These are phyloP conservation scores for Tuber microsphaerosporum DNA, from an alignment of 495 filamentous ascomycete species.

Conservation along the genomic window DNA sequence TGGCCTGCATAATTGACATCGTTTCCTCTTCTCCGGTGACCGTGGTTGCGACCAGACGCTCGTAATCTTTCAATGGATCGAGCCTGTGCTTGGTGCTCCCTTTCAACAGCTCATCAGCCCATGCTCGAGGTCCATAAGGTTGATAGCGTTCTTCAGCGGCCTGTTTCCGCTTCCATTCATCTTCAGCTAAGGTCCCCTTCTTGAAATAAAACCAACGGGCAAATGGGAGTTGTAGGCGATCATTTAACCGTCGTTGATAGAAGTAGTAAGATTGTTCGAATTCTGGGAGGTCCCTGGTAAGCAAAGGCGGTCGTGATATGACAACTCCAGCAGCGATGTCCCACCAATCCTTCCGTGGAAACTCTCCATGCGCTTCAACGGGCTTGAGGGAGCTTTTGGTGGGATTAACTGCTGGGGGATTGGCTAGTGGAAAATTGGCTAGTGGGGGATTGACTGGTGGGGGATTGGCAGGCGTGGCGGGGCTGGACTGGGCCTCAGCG, in stretches of 20 bases:
- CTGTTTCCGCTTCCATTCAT: slow-evolving; percentile 84
- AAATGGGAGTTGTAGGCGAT: slow-evolving; percentile 83
- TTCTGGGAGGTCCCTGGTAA: slow-evolving; percentile 72
- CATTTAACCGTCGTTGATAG: slow-evolving; percentile 94
- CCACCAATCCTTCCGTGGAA: slow-evolving; percentile 4
- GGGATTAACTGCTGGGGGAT: background rate
- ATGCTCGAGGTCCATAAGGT: slow-evolving; percentile 63
- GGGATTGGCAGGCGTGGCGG: background rate
- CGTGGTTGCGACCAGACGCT: slow-evolving; percentile 51
- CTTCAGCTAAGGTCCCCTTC: slow-evolving; percentile 70
- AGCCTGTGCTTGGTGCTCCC: slow-evolving; percentile 57
- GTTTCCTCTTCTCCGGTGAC: slow-evolving; percentile 71
- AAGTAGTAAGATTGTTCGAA: slow-evolving; percentile 92
- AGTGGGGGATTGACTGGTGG: background rate
- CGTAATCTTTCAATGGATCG: slow-evolving; percentile 46
- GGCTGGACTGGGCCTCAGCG: background rate
- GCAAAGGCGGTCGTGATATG: slow-evolving; percentile 76
- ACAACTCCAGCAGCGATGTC: slow-evolving; percentile 68
- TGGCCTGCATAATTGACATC: slow-evolving; percentile 52
- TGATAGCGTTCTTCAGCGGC: slow-evolving; percentile 61
- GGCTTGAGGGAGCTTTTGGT: background rate
- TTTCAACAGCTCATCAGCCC: slow-evolving; percentile 88
- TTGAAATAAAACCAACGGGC: slow-evolving; percentile 93
- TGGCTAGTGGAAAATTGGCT: background rate
- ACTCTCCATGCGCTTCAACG: background rate